Percentiles rank a stretch among this genome's conserved stretches.
These are phyloP conservation scores for Endotrypanum monterogeii DNA, from an alignment of 208 protist species.

Conservation along the genomic window DNA sequence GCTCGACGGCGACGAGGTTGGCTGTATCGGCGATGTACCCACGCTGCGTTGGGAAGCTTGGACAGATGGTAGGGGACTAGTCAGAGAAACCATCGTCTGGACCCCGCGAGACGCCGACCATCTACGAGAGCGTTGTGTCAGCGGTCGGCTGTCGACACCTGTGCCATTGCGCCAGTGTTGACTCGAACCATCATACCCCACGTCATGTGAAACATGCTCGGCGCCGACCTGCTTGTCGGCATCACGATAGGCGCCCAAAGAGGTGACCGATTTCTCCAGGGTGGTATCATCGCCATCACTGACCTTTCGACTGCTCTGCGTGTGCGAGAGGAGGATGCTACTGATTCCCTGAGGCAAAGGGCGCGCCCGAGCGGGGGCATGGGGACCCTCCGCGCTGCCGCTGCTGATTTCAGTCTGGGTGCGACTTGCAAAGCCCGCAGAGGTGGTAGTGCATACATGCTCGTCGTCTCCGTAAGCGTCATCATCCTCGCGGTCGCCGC, in stretches of 20 bases:
- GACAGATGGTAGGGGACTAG: neutral
- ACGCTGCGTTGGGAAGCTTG: slow-evolving; percentile 29
- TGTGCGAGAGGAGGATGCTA: slow-evolving; percentile 19
- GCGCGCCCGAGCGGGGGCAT: slow-evolving; percentile 11
- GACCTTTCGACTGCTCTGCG: neutral
- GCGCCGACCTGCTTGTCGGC: neutral
- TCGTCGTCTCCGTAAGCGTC: slow-evolving; percentile 7
- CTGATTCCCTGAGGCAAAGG: slow-evolving; percentile 23
- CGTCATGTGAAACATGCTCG: neutral
- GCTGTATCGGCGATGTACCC: slow-evolving; percentile 63
- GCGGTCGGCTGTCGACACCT: neutral
- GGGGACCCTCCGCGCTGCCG: neutral
- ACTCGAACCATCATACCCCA: slow-evolving; percentile 6
- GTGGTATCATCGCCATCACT: neutral
- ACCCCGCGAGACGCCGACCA: slow-evolving; percentile 55
- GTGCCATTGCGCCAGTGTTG: neutral
- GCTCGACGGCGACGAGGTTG: neutral
- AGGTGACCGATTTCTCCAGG: neutral
- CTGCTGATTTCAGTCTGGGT: neutral
- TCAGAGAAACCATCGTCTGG: slow-evolving; percentile 38
- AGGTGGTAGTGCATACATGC: neutral
- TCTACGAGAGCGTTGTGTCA: neutral
- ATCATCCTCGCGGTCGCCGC: slow-evolving; percentile 15
- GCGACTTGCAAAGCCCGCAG: neutral
- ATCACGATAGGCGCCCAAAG: neutral